These are phyloP conservation scores for Seiridium unicorne DNA, from an alignment of 2,329 filamentous ascomycete genomes.

Conservation along the genomic window DNA sequence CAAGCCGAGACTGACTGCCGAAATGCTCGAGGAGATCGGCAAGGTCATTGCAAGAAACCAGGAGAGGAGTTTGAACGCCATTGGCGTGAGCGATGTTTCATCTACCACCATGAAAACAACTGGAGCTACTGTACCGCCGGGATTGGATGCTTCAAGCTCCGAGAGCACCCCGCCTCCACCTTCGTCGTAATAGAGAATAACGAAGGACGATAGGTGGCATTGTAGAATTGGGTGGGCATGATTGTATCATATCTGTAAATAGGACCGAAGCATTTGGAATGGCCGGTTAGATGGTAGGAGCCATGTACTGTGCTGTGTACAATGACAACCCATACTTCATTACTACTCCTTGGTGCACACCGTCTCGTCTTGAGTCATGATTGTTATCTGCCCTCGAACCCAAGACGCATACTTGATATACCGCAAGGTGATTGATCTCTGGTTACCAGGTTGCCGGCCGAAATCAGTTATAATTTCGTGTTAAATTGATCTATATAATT, in stretches of 20 bases:
- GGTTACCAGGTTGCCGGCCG: too few relatives aligned
- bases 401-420: not conserved
- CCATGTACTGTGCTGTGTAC: not conserved
- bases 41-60: slow-evolving; percentile 58
- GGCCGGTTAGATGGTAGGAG: not conserved
- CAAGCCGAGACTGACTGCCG: slow-evolving; percentile 53
- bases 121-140: not conserved
- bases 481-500: too few relatives aligned
- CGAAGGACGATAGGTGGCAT: not conserved
- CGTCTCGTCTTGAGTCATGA: not conserved
- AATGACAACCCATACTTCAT: slow-evolving; percentile 2
- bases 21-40: slow-evolving; percentile 63
- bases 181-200: not conserved
- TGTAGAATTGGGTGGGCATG: not conserved
- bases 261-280: not conserved
- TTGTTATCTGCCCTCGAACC: not conserved
- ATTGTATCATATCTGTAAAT: slow-evolving; percentile 11
- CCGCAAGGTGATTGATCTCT: too few relatives aligned
- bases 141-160: not conserved
- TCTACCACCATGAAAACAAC: not conserved
- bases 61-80: slow-evolving; percentile 35
- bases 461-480: too few relatives aligned
- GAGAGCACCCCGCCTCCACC: not conserved
- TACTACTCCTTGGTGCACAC: not conserved
- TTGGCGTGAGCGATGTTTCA: slow-evolving; percentile 31